Conservation (phyloP, 1,139 yeast genomes). For the Yamadazyma kanchanaburiensis region DNA sequence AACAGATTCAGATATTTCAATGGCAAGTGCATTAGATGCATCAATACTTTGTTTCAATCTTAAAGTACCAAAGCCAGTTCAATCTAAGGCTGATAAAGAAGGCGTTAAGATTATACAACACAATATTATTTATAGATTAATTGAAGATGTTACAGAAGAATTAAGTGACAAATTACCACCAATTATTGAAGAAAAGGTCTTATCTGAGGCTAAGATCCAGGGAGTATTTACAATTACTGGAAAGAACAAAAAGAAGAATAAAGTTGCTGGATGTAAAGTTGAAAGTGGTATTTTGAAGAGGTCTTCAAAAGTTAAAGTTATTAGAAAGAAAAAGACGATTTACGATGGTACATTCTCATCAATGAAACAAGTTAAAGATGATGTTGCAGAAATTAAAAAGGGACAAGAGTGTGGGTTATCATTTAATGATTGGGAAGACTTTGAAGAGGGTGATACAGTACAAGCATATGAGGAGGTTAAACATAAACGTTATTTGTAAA, state of each 20-base stretch:
- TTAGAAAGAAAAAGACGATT: constrained; percentile 52
- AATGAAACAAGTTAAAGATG: constrained; percentile 81
- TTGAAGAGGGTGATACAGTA: constrained; percentile 71
- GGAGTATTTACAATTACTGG: constrained; percentile 68
- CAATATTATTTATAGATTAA: constrained; percentile 81
- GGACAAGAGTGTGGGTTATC: constrained; percentile 90
- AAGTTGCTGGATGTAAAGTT: constrained; percentile 91
- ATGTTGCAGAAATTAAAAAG: constrained; percentile 71
- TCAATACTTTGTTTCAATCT: constrained; percentile 77
- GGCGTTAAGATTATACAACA: constrained; percentile 64
- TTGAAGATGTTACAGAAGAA: constrained; percentile 75
- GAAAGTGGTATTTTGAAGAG: constrained; percentile 63
- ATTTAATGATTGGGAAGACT: constrained; percentile 67
- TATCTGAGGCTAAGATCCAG: constrained; percentile 68
- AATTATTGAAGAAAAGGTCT: constrained; percentile 60
- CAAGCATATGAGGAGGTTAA: constrained; percentile 71
- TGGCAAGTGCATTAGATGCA: constrained; percentile 77
- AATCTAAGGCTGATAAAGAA: constrained; percentile 54
- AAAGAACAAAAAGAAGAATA: constrained; percentile 45
- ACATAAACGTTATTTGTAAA: constrained; percentile 63
- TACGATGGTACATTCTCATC: constrained; percentile 71
- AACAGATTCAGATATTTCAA: constrained; percentile 74
- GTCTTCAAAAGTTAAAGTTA: constrained; percentile 58
- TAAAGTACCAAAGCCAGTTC: constrained; percentile 62
- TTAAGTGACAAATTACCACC: constrained; percentile 65